Evolutionary conservation across 768 basidiomycete species (phyloP).

Genomic region (Panus rudis): DNA sequence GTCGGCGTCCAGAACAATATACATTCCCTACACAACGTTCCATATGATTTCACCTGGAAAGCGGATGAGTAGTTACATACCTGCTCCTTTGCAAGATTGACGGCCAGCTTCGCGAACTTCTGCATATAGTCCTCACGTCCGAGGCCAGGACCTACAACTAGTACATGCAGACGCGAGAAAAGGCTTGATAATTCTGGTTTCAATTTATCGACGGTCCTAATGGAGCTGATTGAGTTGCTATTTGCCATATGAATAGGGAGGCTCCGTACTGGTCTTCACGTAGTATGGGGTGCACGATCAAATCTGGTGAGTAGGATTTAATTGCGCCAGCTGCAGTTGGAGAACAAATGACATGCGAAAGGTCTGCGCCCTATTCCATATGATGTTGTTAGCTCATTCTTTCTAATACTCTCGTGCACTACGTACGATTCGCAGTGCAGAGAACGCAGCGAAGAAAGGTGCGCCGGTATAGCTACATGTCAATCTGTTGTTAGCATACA

Average conservation of each 20-base stretch:
- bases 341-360: slow-evolving; percentile 96
- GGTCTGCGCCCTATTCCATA: slow-evolving; percentile 68
- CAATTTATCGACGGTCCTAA: slow-evolving; percentile 42
- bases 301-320: slow-evolving; percentile 94
- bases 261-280: slow-evolving; percentile 52
- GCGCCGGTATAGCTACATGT: slow-evolving; percentile 84
- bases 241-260: too few species aligned
- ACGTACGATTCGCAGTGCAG: slow-evolving; percentile 77
- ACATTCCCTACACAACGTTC: slow-evolving; percentile 56
- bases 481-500: background rate
- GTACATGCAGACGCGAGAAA: slow-evolving; percentile 81
- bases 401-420: background rate
- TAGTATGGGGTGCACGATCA: slow-evolving; percentile 95
- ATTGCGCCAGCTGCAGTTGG: slow-evolving; percentile 88
- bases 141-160: slow-evolving; percentile 91
- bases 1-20: slow-evolving; percentile 92
- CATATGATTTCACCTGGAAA: background rate
- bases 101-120: slow-evolving; percentile 65
- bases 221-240: slow-evolving; percentile 35
- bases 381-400: background rate
- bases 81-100: slow-evolving; percentile 58
- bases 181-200: slow-evolving; percentile 53
- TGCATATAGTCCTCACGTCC: slow-evolving; percentile 93
- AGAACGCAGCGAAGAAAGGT: slow-evolving; percentile 91
- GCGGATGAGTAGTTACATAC: background rate